phyloP scores from a whole-genome alignment of 441 rosid genomes.

The Viola pubescens region DNA sequence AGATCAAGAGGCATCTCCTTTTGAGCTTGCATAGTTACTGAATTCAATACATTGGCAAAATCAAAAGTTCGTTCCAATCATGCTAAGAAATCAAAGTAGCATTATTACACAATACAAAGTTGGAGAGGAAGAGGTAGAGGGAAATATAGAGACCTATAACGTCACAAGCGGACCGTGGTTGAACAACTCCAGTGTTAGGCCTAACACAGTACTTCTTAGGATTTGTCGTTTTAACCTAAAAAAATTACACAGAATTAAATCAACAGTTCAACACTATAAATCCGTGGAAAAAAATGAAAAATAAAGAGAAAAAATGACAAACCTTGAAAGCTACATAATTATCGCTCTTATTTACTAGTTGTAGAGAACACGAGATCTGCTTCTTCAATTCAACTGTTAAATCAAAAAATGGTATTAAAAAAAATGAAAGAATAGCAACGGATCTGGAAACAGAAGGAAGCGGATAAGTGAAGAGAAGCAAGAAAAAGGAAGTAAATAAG shows the following conservation, averaged over 20 bases:
- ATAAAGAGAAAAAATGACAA: not conserved
- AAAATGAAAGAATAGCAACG: not conserved
- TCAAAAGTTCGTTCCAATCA: too few relatives aligned
- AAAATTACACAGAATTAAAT: not conserved
- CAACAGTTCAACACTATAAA: not conserved
- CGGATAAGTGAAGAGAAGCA: not conserved
- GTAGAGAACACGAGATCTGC: constrained; percentile 75
- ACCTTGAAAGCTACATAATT: constrained; percentile 75
- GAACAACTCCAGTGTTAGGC: constrained; percentile 70
- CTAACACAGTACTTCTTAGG: constrained; percentile 80
- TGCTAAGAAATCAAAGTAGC: not conserved
- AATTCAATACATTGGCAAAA: not conserved
- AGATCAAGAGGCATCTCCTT: constrained; percentile 70
- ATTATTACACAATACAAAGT: not conserved
- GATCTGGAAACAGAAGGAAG: constrained; percentile 14
- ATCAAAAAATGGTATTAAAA: constrained; percentile 4
- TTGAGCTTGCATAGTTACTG: constrained; percentile 91
- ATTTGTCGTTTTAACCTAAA: constrained; percentile 73
- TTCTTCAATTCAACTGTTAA: constrained; percentile 64
- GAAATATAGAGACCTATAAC: constrained; percentile 40
- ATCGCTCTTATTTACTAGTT: constrained; percentile 54
- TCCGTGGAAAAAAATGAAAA: not conserved
- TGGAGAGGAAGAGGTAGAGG: not conserved
- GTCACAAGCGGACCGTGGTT: constrained; percentile 61
- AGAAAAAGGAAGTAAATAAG: not conserved